Evolutionary conservation across 192 early-diverging fungal species (phyloP).

Genomic region (Mortierella alpina): DNA sequence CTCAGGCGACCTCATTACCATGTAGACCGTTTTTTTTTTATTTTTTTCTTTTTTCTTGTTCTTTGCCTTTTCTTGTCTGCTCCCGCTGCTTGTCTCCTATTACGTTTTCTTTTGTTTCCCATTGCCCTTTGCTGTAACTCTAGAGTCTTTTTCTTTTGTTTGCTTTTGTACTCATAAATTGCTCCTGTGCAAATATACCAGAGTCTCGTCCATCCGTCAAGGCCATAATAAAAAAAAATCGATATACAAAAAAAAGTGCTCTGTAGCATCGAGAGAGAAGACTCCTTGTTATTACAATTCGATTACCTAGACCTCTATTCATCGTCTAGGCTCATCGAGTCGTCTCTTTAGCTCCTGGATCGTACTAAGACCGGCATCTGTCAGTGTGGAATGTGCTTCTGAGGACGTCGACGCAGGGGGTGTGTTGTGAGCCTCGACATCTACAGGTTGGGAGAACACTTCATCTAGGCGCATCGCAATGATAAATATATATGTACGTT

Average conservation of each 20-base stretch:
- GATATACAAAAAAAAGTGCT: background rate
- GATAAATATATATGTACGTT: conserved; percentile 1
- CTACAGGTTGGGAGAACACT: conserved; percentile 25
- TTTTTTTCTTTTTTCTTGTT: background rate
- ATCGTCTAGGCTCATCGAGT: conserved; percentile 43
- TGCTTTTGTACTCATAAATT: background rate
- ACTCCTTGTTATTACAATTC: background rate
- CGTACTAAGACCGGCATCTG: conserved; percentile 24
- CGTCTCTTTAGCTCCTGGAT: conserved; percentile 37
- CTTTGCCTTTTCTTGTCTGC: background rate
- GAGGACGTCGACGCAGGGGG: conserved; percentile 10
- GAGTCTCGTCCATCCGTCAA: too few species aligned
- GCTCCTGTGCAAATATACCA: too few species aligned
- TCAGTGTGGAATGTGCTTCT: conserved; percentile 5
- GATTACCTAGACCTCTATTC: background rate
- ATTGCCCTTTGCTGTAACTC: background rate
- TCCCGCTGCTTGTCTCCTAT: too few species aligned
- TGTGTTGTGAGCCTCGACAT: conserved; percentile 28
- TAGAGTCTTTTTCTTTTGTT: background rate
- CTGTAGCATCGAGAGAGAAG: background rate
- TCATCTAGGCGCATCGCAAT: conserved; percentile 20
- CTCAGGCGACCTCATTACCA: conserved; percentile 17
- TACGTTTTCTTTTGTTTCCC: background rate
- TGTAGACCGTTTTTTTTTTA: conserved; percentile 2
- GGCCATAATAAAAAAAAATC: background rate